Conservation (phyloP, 2,329 filamentous ascomycete genomes). For the Arthrinium phaeospermum region DNA sequence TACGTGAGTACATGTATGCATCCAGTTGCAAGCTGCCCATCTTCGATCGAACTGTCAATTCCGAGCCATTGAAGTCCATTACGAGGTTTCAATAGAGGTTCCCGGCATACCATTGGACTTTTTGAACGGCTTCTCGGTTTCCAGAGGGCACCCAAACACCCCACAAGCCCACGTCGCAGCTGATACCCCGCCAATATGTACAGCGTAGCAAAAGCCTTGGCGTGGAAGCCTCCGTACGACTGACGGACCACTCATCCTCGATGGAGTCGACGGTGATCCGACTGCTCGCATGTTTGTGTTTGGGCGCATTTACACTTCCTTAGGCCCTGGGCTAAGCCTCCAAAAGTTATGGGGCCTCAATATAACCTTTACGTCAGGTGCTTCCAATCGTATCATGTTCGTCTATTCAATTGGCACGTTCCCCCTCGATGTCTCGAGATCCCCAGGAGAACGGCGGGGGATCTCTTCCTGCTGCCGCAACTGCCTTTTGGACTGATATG, state of each 20-base stretch:
- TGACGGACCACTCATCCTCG: constrained; percentile 1
- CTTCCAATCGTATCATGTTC: constrained; percentile 11
- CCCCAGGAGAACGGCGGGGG: constrained; percentile 2
- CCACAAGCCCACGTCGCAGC: background rate
- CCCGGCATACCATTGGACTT: background rate
- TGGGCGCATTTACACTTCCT: constrained; percentile 14
- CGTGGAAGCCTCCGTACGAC: constrained; percentile 12
- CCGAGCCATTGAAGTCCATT: background rate
- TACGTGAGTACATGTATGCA: background rate
- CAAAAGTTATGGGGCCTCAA: constrained; percentile 10
- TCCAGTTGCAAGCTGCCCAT: background rate
- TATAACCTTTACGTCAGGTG: constrained; percentile 17
- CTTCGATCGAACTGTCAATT: background rate
- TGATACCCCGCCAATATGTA: background rate
- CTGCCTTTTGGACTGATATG: background rate
- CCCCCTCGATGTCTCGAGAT: constrained; percentile 13
- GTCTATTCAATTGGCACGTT: constrained; percentile 5
- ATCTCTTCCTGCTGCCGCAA: constrained; percentile 13
- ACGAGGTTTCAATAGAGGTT: background rate
- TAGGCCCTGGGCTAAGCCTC: constrained; percentile 15
- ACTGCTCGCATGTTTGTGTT: constrained; percentile 15
- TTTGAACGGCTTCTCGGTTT: background rate
- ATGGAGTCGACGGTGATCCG: constrained; percentile 3
- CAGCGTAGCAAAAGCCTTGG: background rate
- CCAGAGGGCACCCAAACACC: background rate